A percentile compares a stretch with the other conserved stretches of the same genome.
These are phyloP conservation scores for Cryptococcus sp. DNA, from an alignment of 1,284 basidiomycete species.

Conservation along the genomic window DNA sequence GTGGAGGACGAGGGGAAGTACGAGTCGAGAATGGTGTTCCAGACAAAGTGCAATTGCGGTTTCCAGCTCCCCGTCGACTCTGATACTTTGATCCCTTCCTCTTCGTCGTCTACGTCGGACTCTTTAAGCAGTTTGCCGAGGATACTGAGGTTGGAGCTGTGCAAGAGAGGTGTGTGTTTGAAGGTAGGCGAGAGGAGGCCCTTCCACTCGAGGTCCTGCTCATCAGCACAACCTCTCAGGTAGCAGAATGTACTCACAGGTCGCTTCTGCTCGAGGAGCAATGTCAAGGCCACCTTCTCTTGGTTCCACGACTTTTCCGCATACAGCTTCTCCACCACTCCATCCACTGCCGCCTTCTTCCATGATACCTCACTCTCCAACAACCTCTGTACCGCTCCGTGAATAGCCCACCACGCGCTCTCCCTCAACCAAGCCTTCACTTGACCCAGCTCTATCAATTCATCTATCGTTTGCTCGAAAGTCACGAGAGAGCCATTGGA, in stretches of 20 bases:
- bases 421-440: constrained; percentile 89
- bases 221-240: not conserved
- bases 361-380: constrained; percentile 58
- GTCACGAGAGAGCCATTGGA: constrained; percentile 54
- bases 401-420: constrained; percentile 80
- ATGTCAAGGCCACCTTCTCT: constrained; percentile 76
- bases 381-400: constrained; percentile 60
- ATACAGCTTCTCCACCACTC: constrained; percentile 54
- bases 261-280: constrained; percentile 60
- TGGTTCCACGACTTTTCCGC: constrained; percentile 66
- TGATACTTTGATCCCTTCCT: constrained; percentile 24
- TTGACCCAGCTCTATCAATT: constrained; percentile 66
- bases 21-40: constrained; percentile 74
- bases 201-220: constrained; percentile 61
- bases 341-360: constrained; percentile 62
- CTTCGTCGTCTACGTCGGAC: constrained; percentile 38
- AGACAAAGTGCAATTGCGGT: constrained; percentile 85
- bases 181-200: constrained; percentile 67
- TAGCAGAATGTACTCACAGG: constrained; percentile 44
- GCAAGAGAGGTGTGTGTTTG: constrained; percentile 64
- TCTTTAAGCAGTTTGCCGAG: constrained; percentile 74
- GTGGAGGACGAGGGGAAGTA: constrained; percentile 54
- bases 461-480: constrained; percentile 60
- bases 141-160: constrained; percentile 59
- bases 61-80: constrained; percentile 65